Conservation (phyloP, 2,329 filamentous ascomycete genomes). For the Aspergillus calidoustus region DNA sequence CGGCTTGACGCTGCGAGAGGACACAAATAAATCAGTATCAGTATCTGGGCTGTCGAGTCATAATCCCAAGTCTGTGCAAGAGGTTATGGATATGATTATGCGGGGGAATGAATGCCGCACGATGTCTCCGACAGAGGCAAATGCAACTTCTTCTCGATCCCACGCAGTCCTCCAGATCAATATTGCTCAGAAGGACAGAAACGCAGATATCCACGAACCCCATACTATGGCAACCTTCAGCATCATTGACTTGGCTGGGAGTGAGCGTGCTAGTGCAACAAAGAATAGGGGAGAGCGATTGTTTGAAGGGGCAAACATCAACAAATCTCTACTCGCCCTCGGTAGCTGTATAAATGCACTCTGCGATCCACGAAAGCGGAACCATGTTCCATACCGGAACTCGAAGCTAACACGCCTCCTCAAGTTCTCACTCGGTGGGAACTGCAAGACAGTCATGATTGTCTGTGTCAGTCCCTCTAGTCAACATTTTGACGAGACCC, state of each 20-base stretch:
- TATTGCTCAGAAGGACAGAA: conserved; percentile 89
- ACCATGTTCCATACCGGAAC: conserved; percentile 96
- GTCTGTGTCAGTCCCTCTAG: conserved; percentile 97
- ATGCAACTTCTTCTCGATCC: conserved; percentile 94
- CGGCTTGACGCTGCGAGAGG: conserved; percentile 89
- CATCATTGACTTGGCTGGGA: conserved; percentile 96
- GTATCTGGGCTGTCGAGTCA: conserved; percentile 91
- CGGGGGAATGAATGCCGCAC: conserved; percentile 92
- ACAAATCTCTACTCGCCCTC: conserved; percentile 92
- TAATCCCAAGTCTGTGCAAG: conserved; percentile 84
- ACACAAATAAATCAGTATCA: conserved; percentile 89
- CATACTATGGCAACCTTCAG: conserved; percentile 98
- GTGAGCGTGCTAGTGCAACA: conserved; percentile 92
- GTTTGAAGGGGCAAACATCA: conserved; percentile 96
- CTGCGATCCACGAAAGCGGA: conserved; percentile 87
- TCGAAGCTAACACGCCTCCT: conserved; percentile 94
- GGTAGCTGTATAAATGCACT: conserved; percentile 98
- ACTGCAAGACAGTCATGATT: conserved; percentile 99
- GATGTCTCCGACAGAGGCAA: conserved; percentile 95
- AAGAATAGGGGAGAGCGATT: conserved; percentile 93
- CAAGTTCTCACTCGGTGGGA: conserved; percentile 96
- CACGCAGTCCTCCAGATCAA: conserved; percentile 98
- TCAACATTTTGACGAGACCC: conserved; percentile 95
- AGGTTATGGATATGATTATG: conserved; percentile 99
- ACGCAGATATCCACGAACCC: conserved; percentile 88